Evolutionary conservation across 2,329 filamentous ascomycete genomes (phyloP), one percentile per base, ranked within the genome.

Genomic region (Ceratocystis lukuohia): DNA sequence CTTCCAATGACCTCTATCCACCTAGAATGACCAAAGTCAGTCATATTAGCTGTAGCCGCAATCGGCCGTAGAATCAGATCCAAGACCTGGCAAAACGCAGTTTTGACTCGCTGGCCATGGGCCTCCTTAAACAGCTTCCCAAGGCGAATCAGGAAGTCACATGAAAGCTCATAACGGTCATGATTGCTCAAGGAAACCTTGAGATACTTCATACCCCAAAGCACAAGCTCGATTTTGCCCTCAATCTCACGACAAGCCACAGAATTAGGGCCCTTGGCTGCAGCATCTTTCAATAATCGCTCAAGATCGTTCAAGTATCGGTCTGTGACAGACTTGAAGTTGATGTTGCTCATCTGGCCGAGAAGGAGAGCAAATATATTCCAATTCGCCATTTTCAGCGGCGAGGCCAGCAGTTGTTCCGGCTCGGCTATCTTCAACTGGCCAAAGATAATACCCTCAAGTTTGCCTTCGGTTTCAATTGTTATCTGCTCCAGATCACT

Each of bases 371-470:
- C 88, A 74, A 96, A 96, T 2, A 99, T 85, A 68, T 90, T 89
- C 93, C 93, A 99, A 72, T 99, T 99, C 15, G 94, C 89, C 76
- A 94, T 85, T 70, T 91, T 91, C 28, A 97, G 79, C 0, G 89
- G 86, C 0, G 91, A 96, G 7, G 87, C 80, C 69, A 85, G 79
- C 2, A 93, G 78, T 72, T 92, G 86, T 6, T 96, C 91, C 0
- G 89, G 86, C 68, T 97, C 92, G 6, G 91, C 88, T 59, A 88
- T 88, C 72, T 92, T 95, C 8, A 99, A 80, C 74, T 97, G 94
- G n/a, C 88, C 88, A 74, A 97, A 99, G 65, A 99, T 96, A 68
- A 99, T 96, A 69, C 87, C 90, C 74, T 97, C 93, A 3, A 99
- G 80, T 70, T 95, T 93, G 69, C 94, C 90, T 68, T 95, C 92